A percentile compares a stretch with the other conserved stretches of the same genome.
phyloP scores from a whole-genome alignment of 805 yeast genomes.

The Lachancea kluyveri region DNA sequence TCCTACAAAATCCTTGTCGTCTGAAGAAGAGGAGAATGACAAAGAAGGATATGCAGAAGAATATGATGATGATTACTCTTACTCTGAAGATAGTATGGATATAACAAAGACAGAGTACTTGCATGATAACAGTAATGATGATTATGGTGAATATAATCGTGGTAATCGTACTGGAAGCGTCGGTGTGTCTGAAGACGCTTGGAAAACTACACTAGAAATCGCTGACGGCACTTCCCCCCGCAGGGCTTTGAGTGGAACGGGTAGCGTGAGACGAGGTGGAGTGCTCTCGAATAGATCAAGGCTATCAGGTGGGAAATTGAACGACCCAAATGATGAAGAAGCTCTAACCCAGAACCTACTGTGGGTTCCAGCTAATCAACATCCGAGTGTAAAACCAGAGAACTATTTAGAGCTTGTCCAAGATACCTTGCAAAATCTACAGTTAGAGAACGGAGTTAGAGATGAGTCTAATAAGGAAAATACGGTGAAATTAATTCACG shows the following conservation, averaged over 20 bases:
- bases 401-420: slow-evolving; percentile 67
- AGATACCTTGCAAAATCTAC: slow-evolving; percentile 29
- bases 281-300: slow-evolving; percentile 1
- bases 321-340: slow-evolving; percentile 1
- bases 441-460: slow-evolving; percentile 20
- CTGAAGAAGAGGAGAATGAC: slow-evolving; percentile 3
- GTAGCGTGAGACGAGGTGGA: slow-evolving; percentile 20
- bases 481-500: slow-evolving; percentile 14
- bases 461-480: slow-evolving; percentile 11
- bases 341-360: slow-evolving; percentile 43
- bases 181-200: no score
- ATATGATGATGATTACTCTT: slow-evolving; percentile 10
- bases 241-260: slow-evolving; percentile 6
- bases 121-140: slow-evolving; percentile 8
- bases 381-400: slow-evolving; percentile 93
- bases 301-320: neutral
- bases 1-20: slow-evolving; percentile 9
- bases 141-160: no score
- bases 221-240: slow-evolving; percentile 1
- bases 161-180: no score
- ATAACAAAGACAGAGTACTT: slow-evolving; percentile 25
- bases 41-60: slow-evolving; percentile 3
- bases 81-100: slow-evolving; percentile 22
- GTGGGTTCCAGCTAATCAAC: slow-evolving; percentile 96
- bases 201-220: neutral